phyloP scores from a whole-genome alignment of 805 yeast species.

The baker's yeast (Saccharomyces cerevisiae) region DNA sequence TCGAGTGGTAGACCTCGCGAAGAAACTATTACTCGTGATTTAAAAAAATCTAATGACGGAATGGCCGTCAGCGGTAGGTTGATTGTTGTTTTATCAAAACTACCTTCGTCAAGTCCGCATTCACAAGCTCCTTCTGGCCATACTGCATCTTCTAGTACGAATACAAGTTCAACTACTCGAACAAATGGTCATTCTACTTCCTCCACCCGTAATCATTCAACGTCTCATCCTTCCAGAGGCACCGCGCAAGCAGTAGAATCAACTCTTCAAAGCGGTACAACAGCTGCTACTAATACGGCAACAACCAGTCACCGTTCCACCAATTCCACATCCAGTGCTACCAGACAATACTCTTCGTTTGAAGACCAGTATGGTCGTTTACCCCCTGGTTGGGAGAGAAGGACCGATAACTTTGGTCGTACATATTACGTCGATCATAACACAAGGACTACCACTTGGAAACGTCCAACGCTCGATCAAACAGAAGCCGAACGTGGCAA shows the following conservation, averaged over 20 bases:
- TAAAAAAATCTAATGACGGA: conserved; percentile 85
- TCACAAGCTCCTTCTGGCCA: conserved; percentile 10
- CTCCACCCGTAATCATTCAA: conserved; percentile 5
- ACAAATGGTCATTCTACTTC: conserved; percentile 7
- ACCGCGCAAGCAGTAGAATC: conserved; percentile 27
- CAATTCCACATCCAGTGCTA: conserved; percentile 8
- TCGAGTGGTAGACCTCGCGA: conserved; percentile 32
- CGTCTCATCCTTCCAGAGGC: conserved; percentile 15
- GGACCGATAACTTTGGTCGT: conserved; percentile 95
- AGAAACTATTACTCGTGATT: conserved; percentile 87
- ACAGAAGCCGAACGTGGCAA: conserved; percentile 56
- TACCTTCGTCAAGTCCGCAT: conserved; percentile 25
- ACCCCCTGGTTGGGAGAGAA: conserved; percentile 98
- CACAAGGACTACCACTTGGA: conserved; percentile 98
- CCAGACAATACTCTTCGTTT: conserved; percentile 77
- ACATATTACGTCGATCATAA: conserved; percentile 97
- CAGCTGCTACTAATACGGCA: conserved; percentile 18
- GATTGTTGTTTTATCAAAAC: conserved; percentile 57
- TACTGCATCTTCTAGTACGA: conserved; percentile 19
- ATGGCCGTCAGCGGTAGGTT: conserved; percentile 90
- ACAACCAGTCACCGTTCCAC: conserved; percentile 14
- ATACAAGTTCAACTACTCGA: conserved; percentile 12
- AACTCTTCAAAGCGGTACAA: conserved; percentile 23
- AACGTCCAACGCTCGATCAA: conserved; percentile 81
- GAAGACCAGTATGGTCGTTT: conserved; percentile 95